These are phyloP conservation scores for Elaeis oleifera DNA, from an alignment of 202 grass and related monocot genomes.

Conservation along the genomic window DNA sequence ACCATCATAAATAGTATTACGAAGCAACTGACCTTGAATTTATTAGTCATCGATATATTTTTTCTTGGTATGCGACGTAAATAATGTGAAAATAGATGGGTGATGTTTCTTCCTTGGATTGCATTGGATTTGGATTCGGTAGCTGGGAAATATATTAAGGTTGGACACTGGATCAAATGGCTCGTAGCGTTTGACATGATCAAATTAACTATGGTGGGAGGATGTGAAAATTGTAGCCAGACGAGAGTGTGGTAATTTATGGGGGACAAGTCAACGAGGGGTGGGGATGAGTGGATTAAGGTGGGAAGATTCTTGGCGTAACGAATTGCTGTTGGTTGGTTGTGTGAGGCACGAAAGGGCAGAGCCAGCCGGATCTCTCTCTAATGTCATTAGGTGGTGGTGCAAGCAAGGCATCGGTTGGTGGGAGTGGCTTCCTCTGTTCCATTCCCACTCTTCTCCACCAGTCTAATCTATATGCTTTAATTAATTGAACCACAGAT, in stretches of 20 bases:
- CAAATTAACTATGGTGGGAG: conserved; percentile 9
- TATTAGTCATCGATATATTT: no score
- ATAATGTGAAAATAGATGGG: no score
- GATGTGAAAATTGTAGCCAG: no score
- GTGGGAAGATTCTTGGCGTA: conserved; percentile 20
- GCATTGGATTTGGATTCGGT: neutral
- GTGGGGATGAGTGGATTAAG: neutral
- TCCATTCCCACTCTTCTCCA: neutral
- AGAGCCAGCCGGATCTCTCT: neutral
- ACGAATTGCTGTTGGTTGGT: conserved; percentile 7
- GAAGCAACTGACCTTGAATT: no score
- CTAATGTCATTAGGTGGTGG: neutral
- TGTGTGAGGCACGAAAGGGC: conserved; percentile 14
- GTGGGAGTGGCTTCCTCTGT: neutral
- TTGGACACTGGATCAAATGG: no score
- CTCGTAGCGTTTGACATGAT: no score
- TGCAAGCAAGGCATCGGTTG: conserved; percentile 12
- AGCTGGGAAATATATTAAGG: no score
- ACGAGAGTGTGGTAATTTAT: conserved; percentile 1
- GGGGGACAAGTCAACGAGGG: conserved; percentile 4
- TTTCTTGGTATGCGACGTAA: no score
- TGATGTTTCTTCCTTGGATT: no score
- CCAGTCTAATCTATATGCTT: neutral
- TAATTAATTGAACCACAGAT: neutral
- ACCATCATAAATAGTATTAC: no score